Evolutionary conservation across 108 stramenopile genomes (phyloP), one percentile per base, ranked within the genome.

Genomic region (Stephanodiscus minutulus): DNA sequence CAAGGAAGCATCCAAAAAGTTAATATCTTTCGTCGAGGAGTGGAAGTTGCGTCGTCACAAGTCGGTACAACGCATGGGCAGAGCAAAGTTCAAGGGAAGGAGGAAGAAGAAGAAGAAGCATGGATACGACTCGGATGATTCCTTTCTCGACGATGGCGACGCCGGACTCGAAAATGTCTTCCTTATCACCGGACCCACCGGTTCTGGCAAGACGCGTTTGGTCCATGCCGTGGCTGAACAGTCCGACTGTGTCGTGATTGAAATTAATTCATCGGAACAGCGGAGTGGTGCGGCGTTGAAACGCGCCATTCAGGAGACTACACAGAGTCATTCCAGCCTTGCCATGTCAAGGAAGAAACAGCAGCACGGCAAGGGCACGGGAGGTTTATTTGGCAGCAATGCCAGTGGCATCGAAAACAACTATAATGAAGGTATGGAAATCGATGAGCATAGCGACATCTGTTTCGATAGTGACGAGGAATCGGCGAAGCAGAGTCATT

Each of bases 261-360:
- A 95, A 77, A 85, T 95, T 33, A 88, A 90, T 64, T 88, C 90
- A 11, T 64, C 87, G 9, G 81, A 80, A 25, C 71, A 63, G 24
- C 74, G 94, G 13, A 68, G 83, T 57, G 86, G 82, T 10, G 54
- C 75, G 7, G 77, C 81, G 7, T 65, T 95, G 35, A 88, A 85
- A 68, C 66, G 82, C 33, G 73, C 76, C 7, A 79, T 95, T 35
- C 84, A 88, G 58, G 94, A 95, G 78, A 86, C 88, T 5, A 91
- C 94, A 7, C 85, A 87, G 54, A 88, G 88, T 73, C 81, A 83
- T 71, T 94, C 93, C 7, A 76, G 79, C 22, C 53, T 84, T 50
- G 86, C 83, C 12, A 29, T 87, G 55, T 60, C 82, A 50, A 83
- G 64, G 65, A 64, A 52, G 25, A 55, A 65, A 56, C 25, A 62